Base-by-base conservation (phyloP, 106 monocot genomes). In the Acorus calamus region DNA sequence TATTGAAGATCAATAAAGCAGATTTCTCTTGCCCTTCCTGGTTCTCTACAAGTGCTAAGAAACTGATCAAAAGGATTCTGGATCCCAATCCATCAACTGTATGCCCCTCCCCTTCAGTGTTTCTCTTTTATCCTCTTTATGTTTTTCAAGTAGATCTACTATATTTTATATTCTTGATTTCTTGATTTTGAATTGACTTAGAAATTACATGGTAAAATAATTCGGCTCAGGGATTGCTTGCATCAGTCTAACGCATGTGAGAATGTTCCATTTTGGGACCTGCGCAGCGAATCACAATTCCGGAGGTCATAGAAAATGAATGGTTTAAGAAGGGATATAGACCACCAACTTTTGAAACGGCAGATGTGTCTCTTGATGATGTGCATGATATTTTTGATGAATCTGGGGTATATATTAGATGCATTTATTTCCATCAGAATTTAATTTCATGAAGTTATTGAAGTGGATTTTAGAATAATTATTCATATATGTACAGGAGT, bases 261-360 rank as follows among this genome's bases (percentile, higher is more conserved):
- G 28, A 28, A 28, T 28, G 28, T 28, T 28, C 28, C 11, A 11
- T 47, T 14, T 60, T 49, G 2, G 50, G 46, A 42, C 52, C 53
- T 59, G 56, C 78, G 69, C 90, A 96, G 96, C 83, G 96, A 3
- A 96, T 96, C 48, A 79, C 87, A 7, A 81, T 85, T 28, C 45
- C 84, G 5, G 80, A 96, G 67, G 76, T 96, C 14, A 72, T 83
- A 64, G 66, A 83, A 52, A 87, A 91, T 74, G 87, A 91, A 12
- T 96, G 96, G 96, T 96, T 96, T 69, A 96, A 87, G 76, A 96
- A 96, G 61, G 91, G 91, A 7, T 96, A 91, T 53, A 70, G 85
- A 52, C 90, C 84, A 6, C 85, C 89, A 1, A 72, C 52, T 11
- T 96, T 96, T 67, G 79, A 86, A 63, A 68, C 64, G 4, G 52